phyloP scores from a whole-genome alignment of 108 stramenopile species.

The Epipyxis sp. region DNA sequence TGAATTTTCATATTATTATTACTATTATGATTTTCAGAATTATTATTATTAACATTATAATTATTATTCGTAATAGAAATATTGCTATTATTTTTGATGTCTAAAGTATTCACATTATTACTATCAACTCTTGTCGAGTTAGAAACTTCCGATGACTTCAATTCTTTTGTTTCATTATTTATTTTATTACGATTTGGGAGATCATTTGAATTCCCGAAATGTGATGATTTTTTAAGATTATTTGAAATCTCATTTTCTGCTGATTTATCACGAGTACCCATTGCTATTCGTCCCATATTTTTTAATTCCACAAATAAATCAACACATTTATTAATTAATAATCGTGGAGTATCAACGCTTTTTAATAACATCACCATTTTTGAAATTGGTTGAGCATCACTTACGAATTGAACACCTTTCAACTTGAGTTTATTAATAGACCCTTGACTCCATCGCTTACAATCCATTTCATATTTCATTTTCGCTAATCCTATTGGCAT shows the following conservation, averaged over 20 bases:
- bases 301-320: slow-evolving; percentile 24
- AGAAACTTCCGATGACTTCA: too few species aligned
- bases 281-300: not conserved
- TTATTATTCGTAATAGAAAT: too few species aligned
- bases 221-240: too few species aligned
- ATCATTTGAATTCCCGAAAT: too few species aligned
- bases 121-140: not conserved
- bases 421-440: slow-evolving; percentile 2
- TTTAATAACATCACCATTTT: slow-evolving; percentile 1
- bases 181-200: too few species aligned
- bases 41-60: not conserved
- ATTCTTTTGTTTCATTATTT: too few species aligned
- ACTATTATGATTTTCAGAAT: not conserved
- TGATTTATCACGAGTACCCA: too few species aligned
- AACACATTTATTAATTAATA: not conserved
- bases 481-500: slow-evolving; percentile 22
- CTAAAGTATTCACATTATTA: not conserved
- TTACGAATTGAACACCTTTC: not conserved
- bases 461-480: slow-evolving; percentile 4
- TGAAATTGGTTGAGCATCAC: slow-evolving; percentile 1
- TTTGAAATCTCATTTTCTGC: not conserved
- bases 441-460: not conserved
- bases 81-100: not conserved
- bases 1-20: not conserved
- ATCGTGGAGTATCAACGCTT: not conserved